These are phyloP conservation scores for Jamesozyma gamospora DNA, from an alignment of 805 yeast genomes.

Conservation along the genomic window DNA sequence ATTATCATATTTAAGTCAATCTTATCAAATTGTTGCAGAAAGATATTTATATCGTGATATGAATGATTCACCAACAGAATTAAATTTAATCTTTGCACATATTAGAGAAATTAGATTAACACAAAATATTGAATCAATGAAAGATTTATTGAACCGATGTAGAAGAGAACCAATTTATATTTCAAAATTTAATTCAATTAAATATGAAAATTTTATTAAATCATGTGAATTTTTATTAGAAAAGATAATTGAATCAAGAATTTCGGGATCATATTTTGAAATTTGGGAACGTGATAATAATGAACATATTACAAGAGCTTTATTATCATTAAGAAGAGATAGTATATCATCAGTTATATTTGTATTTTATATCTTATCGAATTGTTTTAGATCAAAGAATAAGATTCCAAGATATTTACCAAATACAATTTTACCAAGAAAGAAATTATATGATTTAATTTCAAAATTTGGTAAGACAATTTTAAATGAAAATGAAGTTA, in stretches of 20 bases:
- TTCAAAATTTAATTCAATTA: conserved; percentile 27
- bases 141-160: conserved; percentile 30
- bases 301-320: conserved; percentile 30
- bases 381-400: conserved; percentile 32
- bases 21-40: conserved; percentile 39
- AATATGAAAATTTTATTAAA: conserved; percentile 29
- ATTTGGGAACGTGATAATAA: conserved; percentile 36
- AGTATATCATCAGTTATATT: conserved; percentile 38
- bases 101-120: conserved; percentile 41
- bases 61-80: conserved; percentile 38
- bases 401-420: conserved; percentile 38
- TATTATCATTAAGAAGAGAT: conserved; percentile 38
- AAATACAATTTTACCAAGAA: conserved; percentile 34
- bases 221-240: conserved; percentile 34
- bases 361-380: conserved; percentile 35
- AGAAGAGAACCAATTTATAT: conserved; percentile 31
- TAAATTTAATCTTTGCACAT: conserved; percentile 35
- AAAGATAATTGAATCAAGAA: conserved; percentile 39
- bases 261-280: conserved; percentile 38
- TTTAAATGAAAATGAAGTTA: not conserved
- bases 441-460: conserved; percentile 34
- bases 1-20: conserved; percentile 35
- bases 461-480: conserved; percentile 22
- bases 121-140: conserved; percentile 34
- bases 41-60: conserved; percentile 40